Evolutionary conservation across 2,329 filamentous ascomycete genomes (phyloP).

Genomic region (Penicillium sp.): DNA sequence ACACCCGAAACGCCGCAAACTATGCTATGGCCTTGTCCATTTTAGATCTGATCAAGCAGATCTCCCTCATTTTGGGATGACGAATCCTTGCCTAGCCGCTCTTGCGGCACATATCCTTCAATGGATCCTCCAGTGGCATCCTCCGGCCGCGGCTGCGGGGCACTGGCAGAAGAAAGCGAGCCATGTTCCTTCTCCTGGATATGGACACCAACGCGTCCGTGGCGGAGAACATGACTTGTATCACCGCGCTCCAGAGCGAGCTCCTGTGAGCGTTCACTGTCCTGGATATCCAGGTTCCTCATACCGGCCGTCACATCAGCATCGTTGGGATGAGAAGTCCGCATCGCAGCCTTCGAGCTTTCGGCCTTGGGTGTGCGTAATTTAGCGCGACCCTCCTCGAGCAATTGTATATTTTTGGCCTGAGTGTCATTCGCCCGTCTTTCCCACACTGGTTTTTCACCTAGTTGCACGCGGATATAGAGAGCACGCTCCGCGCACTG

Average conservation of each 20-base stretch:
- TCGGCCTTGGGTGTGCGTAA: slow-evolving; percentile 19
- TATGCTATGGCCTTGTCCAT: slow-evolving; percentile 19
- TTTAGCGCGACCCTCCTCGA: slow-evolving; percentile 58
- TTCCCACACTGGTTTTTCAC: slow-evolving; percentile 82
- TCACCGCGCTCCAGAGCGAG: slow-evolving; percentile 40
- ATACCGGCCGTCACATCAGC: slow-evolving; percentile 32
- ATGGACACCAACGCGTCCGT: slow-evolving; percentile 33
- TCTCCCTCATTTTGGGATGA: slow-evolving; percentile 50
- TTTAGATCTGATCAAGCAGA: slow-evolving; percentile 39
- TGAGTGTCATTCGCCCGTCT: slow-evolving; percentile 55
- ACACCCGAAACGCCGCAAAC: slow-evolving; percentile 12
- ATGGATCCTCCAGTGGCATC: slow-evolving; percentile 41
- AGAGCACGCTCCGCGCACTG: slow-evolving; percentile 75
- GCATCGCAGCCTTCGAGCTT: slow-evolving; percentile 14
- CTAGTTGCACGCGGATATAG: slow-evolving; percentile 85
- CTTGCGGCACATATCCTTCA: slow-evolving; percentile 41
- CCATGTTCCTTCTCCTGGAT: slow-evolving; percentile 34
- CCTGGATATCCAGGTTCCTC: slow-evolving; percentile 27
- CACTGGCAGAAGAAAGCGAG: slow-evolving; percentile 15
- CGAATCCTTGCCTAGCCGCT: slow-evolving; percentile 8
- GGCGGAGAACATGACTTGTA: slow-evolving; percentile 22
- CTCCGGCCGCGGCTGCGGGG: slow-evolving; percentile 35
- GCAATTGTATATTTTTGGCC: slow-evolving; percentile 57
- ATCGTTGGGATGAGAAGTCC: neutral
- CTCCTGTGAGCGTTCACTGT: slow-evolving; percentile 25